A percentile compares a stretch with the other conserved stretches of the same genome.
Evolutionary conservation across 2,329 filamentous ascomycete genomes (phyloP).

Genomic region (Juglanconis oblonga): DNA sequence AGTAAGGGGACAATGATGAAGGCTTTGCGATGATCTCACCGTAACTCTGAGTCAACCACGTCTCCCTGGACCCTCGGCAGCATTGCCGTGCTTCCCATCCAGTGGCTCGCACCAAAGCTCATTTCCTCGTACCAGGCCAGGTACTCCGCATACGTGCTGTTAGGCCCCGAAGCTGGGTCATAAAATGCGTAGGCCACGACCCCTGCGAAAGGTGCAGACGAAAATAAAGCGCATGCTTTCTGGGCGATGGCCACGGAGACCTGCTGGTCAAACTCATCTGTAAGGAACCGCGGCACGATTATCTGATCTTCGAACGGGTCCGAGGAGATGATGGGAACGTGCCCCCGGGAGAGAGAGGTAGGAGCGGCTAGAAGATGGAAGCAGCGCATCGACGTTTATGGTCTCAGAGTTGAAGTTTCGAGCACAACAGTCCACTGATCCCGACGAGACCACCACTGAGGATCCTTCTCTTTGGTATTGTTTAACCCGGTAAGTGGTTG

Average conservation of each 20-base stretch:
- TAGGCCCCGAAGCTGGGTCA: constrained; percentile 18
- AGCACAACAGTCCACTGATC: too few relatives aligned
- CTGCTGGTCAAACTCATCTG: constrained; percentile 22
- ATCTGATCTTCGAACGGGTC: constrained; percentile 20
- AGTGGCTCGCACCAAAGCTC: constrained; percentile 21
- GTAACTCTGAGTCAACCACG: constrained; percentile 14
- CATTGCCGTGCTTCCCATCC: constrained; percentile 25
- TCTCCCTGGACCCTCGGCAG: constrained; percentile 22
- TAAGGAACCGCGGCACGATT: constrained; percentile 22
- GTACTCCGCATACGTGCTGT: constrained; percentile 22
- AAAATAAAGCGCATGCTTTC: constrained; percentile 18
- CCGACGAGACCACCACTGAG: too few relatives aligned
- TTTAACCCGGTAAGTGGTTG: too few relatives aligned
- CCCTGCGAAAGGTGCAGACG: constrained; percentile 17
- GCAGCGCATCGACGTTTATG: too few relatives aligned
- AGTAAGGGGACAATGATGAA: background rate
- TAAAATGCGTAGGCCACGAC: constrained; percentile 22
- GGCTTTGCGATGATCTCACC: background rate
- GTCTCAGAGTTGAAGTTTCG: too few relatives aligned
- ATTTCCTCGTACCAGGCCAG: constrained; percentile 18
- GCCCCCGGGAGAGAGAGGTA: constrained; percentile 23
- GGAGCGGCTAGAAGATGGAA: constrained; percentile 23
- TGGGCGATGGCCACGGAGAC: constrained; percentile 20
- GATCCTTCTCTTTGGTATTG: too few relatives aligned
- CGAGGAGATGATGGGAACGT: constrained; percentile 23